Conservation (phyloP, 129 eudicot genomes). For the Rutidosis leptorrhynchoides region DNA sequence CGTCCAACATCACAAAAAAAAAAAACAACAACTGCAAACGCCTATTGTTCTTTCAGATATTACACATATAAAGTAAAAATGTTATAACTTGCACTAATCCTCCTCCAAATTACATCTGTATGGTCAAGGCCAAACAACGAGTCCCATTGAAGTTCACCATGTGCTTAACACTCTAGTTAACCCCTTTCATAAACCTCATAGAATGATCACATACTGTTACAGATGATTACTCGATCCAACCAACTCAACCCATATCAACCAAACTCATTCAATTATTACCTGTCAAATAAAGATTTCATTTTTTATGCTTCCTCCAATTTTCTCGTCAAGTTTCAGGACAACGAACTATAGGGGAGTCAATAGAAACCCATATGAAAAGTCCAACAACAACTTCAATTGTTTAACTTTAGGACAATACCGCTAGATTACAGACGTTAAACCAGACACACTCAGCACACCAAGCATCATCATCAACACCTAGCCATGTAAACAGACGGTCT, state of each 20-base stretch:
- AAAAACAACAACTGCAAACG: background rate
- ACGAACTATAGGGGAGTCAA: background rate
- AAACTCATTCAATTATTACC: background rate
- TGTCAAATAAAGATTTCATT: background rate
- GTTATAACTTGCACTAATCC: background rate
- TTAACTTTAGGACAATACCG: background rate
- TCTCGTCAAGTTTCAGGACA: conserved; percentile 9
- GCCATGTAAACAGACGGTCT: background rate
- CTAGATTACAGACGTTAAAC: conserved; percentile 6
- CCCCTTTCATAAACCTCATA: background rate
- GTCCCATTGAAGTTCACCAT: background rate
- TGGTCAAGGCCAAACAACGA: no score
- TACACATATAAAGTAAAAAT: no score
- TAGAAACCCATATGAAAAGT: background rate
- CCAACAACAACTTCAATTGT: background rate
- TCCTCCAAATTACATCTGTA: background rate
- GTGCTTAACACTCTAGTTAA: background rate
- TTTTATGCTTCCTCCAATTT: background rate
- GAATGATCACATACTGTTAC: background rate
- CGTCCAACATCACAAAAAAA: background rate
- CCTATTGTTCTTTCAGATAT: background rate
- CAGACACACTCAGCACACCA: conserved; percentile 4
- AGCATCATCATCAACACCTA: conserved; percentile 1
- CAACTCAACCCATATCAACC: background rate
- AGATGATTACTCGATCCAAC: background rate